Evolutionary conservation across 2,329 filamentous ascomycete genomes (phyloP).

Genomic region (Myriosclerotinia scirpicola): DNA sequence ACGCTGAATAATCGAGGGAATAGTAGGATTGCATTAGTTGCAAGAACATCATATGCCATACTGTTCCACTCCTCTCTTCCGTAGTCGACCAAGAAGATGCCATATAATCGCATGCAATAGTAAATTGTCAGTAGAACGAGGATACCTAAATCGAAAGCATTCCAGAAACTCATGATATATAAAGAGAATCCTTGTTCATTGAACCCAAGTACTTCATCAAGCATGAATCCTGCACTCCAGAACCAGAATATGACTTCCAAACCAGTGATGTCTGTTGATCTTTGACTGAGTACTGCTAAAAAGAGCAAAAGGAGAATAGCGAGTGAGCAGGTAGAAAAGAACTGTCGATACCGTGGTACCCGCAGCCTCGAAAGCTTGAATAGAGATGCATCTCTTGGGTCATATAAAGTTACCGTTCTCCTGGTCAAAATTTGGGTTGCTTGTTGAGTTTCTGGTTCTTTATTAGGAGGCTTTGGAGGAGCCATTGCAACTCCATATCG

Average conservation of each 20-base stretch:
- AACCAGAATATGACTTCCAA: conserved; percentile 94
- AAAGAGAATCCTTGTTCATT: conserved; percentile 95
- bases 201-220: conserved; percentile 93
- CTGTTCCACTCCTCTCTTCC: conserved; percentile 68
- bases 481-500: conserved; percentile 43
- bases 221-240: conserved; percentile 96
- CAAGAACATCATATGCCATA: conserved; percentile 91
- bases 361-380: conserved; percentile 89
- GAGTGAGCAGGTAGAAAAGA: conserved; percentile 85
- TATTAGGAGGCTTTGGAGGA: conserved; percentile 1
- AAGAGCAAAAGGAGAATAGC: conserved; percentile 83
- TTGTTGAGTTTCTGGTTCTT: conserved; percentile 31
- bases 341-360: conserved; percentile 87
- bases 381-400: conserved; percentile 83
- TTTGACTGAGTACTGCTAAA: conserved; percentile 73
- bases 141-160: conserved; percentile 90
- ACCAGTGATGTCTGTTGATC: conserved; percentile 76
- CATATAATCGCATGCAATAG: conserved; percentile 85
- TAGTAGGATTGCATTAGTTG: conserved; percentile 83
- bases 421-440: conserved; percentile 27
- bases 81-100: conserved; percentile 76
- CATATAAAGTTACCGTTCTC: conserved; percentile 80
- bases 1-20: conserved; percentile 91
- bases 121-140: conserved; percentile 82
- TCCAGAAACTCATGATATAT: conserved; percentile 98